Evolutionary conservation across 148 eudicot species (phyloP), one percentile per base, ranked within the genome.

Genomic region (Chenopodium suecicum): DNA sequence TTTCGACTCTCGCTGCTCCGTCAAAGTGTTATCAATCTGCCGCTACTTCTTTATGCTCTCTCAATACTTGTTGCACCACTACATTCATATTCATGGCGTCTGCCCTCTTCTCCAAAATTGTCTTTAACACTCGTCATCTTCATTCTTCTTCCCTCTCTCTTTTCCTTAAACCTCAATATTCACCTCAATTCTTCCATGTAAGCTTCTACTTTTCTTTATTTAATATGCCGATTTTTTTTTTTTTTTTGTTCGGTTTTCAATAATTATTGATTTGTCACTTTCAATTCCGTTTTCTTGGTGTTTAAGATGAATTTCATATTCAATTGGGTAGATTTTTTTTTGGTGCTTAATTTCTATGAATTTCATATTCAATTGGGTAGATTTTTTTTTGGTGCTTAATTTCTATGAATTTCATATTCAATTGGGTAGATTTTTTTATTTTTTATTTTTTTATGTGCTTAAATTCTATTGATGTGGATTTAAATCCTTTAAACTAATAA

Each of bases 61-160:
- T 14, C 62, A 14, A 56, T 56, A 56, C 16, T 56, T 56, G 22
- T 50, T 50, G 62, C 62, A 56, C 62, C 62, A 56, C 20, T 56
- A 20, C 7, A 7, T 41, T 19, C 14, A 92, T 92, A 17, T 37
- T 19, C 16, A 92, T 92, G 95, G 93, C 93, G 78, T 89, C 93
- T 11, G 81, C 90, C 72, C 74, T 90, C 70, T 50, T 89, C 56
- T 89, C 93, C 16, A 89, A 84, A 87, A 82, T 88, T 58, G 74
- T 90, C 27, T 82, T 85, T 20, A 81, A 83, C 37, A 84, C 73
- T 73, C 94, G 89, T 48, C 56, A 86, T 54, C 67, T 88, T 60
- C 80, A 68, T 68, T 84, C 92, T 73, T 85, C 91, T 78, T 84
- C 84, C 2, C 76, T 70, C 3, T 71, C 85, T 62, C 75, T 80